These are phyloP conservation scores for Besnoitia besnoiti DNA, from an alignment of 169 alveolate species.

Conservation along the genomic window DNA sequence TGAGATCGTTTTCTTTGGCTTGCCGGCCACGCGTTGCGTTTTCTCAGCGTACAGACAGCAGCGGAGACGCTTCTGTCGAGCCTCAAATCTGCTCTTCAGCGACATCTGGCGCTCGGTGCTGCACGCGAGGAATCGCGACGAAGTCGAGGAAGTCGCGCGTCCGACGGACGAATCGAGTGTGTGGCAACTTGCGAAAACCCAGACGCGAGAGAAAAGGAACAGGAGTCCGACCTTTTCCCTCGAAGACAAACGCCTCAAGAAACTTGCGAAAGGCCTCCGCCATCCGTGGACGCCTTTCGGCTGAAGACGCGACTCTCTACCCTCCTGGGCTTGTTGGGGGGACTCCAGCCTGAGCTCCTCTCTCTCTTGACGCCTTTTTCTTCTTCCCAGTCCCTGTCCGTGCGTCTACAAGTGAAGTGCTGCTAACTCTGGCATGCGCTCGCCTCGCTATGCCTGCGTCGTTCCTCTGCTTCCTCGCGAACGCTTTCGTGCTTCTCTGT, in stretches of 20 bases:
- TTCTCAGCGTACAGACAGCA: conserved; percentile 43
- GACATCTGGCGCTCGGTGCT: conserved; percentile 37
- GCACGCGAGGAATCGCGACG: conserved; percentile 5
- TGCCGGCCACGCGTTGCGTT: too few relatives aligned
- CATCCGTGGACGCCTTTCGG: not conserved
- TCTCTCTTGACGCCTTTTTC: too few relatives aligned
- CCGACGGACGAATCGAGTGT: conserved; percentile 6
- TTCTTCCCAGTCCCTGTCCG: too few relatives aligned
- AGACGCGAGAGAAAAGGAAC: not conserved
- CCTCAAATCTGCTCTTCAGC: conserved; percentile 27
- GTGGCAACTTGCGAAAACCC: not conserved
- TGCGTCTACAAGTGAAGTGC: too few relatives aligned
- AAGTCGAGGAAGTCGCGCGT: not conserved
- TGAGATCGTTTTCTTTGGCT: too few relatives aligned
- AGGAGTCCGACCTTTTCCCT: not conserved
- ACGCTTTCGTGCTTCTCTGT: too few relatives aligned
- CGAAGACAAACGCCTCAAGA: not conserved
- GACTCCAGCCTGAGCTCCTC: too few relatives aligned
- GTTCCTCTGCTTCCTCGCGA: too few relatives aligned
- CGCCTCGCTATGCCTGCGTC: too few relatives aligned
- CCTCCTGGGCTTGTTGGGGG: too few relatives aligned
- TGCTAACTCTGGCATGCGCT: too few relatives aligned
- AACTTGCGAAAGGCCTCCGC: not conserved
- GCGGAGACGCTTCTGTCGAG: conserved; percentile 31
- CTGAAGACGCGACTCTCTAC: not conserved